Evolutionary conservation across 345 rosid species (phyloP).

Genomic region (Linum usitatissimum): DNA sequence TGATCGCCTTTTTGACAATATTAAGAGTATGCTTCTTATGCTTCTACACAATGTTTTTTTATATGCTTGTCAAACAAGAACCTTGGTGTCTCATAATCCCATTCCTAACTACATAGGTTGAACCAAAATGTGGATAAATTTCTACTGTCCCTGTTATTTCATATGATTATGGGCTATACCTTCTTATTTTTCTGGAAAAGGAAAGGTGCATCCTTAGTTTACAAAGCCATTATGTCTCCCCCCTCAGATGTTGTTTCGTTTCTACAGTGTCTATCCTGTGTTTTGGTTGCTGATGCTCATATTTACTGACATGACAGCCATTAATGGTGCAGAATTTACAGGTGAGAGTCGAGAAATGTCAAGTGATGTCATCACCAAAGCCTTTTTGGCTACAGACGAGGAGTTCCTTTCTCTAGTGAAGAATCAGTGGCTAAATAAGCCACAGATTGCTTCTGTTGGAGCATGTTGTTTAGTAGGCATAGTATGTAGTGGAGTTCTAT

Average conservation of each 20-base stretch:
- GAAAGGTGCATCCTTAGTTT: not conserved
- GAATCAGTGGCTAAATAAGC: slow-evolving; percentile 56
- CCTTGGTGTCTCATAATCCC: not conserved
- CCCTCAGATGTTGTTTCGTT: not conserved
- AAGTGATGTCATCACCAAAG: slow-evolving; percentile 65
- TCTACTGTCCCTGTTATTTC: too few relatives aligned
- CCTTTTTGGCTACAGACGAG: slow-evolving; percentile 80
- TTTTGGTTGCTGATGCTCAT: slow-evolving; percentile 27
- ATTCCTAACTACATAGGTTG: not conserved
- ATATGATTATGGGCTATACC: not conserved
- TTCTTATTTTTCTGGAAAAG: too few relatives aligned
- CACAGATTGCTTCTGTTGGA: slow-evolving; percentile 91
- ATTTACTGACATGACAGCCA: slow-evolving; percentile 31
- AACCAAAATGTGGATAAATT: not conserved
- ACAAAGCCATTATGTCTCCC: not conserved
- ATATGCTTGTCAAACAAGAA: not conserved
- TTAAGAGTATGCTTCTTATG: slow-evolving; percentile 42
- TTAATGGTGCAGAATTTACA: slow-evolving; percentile 69
- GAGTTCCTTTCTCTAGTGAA: slow-evolving; percentile 69
- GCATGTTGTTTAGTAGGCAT: slow-evolving; percentile 90
- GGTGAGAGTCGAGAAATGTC: slow-evolving; percentile 78
- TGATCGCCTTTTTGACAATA: slow-evolving; percentile 49
- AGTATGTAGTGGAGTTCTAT: slow-evolving; percentile 60
- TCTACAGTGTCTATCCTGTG: not conserved
- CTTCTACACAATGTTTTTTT: not conserved